Base-by-base conservation (phyloP, 2,329 filamentous ascomycete species). In the Dryadomyces quercus-mongolicae region DNA sequence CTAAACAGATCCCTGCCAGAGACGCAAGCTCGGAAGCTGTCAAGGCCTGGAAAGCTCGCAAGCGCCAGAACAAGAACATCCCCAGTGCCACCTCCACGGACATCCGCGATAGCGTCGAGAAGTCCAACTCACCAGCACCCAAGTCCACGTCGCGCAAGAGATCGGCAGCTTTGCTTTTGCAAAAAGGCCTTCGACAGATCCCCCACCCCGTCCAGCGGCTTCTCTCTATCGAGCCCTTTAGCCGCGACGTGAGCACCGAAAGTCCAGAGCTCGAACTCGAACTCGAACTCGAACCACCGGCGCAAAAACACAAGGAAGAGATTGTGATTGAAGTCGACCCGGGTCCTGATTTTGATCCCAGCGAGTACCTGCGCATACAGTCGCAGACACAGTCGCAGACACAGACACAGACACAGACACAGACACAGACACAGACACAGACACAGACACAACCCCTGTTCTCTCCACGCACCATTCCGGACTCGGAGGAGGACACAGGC, bases 11-110 rank as follows among this genome's bases (percentile, higher is more conserved):
- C 48, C 61, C 62, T 49, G 63, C 61, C 2, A 52, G 55, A 42
- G 59, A 67, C 64, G 65, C 61, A 8, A 67, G 55, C 50, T 49
- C 53, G 21, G 60, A 58, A 15, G 64, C 66, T 2, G 50, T 67
- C 15, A 51, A 55, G 21, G 61, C 60, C 12, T 68, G 66, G 66
- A 60, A 66, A 34, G 51, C 44, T 5, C 31, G 6, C 36, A 52
- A 47, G 20, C 5, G 25, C 34, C 18, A 42, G 49, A 45, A 36
- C 43, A 22, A 40, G 9, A 22, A 36, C 54, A 36, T 36, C 25
- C 16, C 13, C 18, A 20, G 18, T 20, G n/a, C 34, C 25, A 21
- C 21, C 34, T 15, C 16, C 44, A 22, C 7, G 20, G n/a, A 10
- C 25, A 15, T 36, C 20, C 50, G 40, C 18, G 43, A 34, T 34